Base-by-base conservation (phyloP, 2,329 filamentous ascomycete species). In the Pseudopyricularia cyperi region DNA sequence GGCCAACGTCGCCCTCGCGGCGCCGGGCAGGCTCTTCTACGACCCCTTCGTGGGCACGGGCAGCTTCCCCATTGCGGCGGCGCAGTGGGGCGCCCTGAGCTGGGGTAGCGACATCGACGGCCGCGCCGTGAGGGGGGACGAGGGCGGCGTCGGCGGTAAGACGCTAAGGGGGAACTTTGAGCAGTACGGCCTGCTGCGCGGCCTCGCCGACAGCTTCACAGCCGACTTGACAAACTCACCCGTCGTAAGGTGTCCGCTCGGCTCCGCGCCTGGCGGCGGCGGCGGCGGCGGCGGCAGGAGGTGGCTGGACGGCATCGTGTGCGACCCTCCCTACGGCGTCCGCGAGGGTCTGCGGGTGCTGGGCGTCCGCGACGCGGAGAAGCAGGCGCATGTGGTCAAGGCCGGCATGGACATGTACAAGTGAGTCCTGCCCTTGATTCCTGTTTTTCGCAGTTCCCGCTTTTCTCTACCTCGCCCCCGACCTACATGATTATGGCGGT, bases 1-100 rank as follows among this genome's bases (percentile, higher is more conserved):
- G 0, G 93, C 91, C 2, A 98, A 97, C 62, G 82, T 98, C 58
- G 87, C 88, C 0, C 79, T 87, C 14, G 89, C 89, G 0, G 83
- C 72, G 0, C 86, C 89, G 0, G 91, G 89, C 0, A 94, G 87
- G 62, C 64, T 97, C 2, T 87, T 95, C 60, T 96, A 91, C 61
- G 93, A 98, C 60, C 93, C 93, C 0, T 98, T 98, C 63, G 89
- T 93, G 54, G 93, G 93, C 4, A 97, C 93, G 0, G 93, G 91
- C 5, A 91, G 89, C 52, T 97, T 98, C 62, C 86, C 89, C 1
- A 73, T 98, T 24, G 89, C 93, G 0, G 91, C 87, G 59, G 86
- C 90, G 2, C 85, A 95, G 66, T 96, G 95, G 61, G 93, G 93
- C 1, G 89, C 90, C 1, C 65, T 86, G 14, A 81, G 83, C 1